Evolutionary conservation across 257 asterid genomes (phyloP).

Genomic region (Salvia hispanica): DNA sequence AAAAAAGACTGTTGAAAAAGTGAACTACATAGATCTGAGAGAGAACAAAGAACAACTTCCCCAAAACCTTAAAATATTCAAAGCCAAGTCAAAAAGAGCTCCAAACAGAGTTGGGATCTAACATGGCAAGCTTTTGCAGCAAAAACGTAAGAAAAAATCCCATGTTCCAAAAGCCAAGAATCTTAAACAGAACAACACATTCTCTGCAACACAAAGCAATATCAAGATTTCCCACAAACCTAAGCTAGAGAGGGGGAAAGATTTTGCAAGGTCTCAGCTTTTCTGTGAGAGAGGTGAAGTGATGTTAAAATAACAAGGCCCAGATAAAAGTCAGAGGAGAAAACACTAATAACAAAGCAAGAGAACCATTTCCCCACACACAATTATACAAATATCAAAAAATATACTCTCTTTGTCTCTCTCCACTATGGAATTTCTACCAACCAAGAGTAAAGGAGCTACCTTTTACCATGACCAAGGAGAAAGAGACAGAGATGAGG

Average conservation of each 20-base stretch:
- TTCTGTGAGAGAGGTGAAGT: not conserved
- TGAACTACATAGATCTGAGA: constrained; percentile 37
- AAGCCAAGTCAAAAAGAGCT: constrained; percentile 1
- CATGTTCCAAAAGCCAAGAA: constrained; percentile 20
- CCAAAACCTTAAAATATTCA: constrained; percentile 8
- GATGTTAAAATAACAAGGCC: constrained; percentile 12
- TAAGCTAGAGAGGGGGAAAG: constrained; percentile 25
- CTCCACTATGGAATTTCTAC: constrained; percentile 38
- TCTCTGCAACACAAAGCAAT: constrained; percentile 14
- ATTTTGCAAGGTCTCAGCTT: constrained; percentile 23
- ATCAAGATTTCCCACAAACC: constrained; percentile 30
- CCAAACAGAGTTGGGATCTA: constrained; percentile 22
- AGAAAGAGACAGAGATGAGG: constrained; percentile 40
- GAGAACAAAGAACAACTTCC: not conserved
- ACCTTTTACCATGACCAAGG: constrained; percentile 29
- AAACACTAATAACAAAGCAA: constrained; percentile 32
- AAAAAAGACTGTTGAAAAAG: not conserved
- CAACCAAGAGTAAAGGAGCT: constrained; percentile 31
- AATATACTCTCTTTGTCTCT: not conserved
- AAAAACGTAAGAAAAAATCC: not conserved
- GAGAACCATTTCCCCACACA: not conserved
- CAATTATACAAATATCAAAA: too few species aligned
- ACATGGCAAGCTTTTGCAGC: not conserved
- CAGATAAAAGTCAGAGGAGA: constrained; percentile 35
- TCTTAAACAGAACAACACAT: not conserved